phyloP scores from a whole-genome alignment of 2,329 filamentous ascomycete species.

The Nemania sp. region DNA sequence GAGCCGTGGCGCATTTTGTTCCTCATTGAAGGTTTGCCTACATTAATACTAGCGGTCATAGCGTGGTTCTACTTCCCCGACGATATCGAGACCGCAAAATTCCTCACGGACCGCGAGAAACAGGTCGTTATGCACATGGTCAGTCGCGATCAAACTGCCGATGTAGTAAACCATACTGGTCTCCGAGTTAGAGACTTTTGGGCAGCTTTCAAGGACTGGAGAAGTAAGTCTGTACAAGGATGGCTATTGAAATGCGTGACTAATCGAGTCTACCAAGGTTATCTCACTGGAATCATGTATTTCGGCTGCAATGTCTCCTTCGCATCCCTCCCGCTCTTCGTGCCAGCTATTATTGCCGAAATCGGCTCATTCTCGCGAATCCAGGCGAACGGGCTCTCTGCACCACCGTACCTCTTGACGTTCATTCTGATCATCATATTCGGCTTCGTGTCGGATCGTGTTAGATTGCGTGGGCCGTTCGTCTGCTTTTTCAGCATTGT shows the following conservation, averaged over 20 bases:
- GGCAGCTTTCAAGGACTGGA: slow-evolving; percentile 42
- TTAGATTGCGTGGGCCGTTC: slow-evolving; percentile 55
- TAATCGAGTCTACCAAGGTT: slow-evolving; percentile 26
- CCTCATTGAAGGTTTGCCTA: slow-evolving; percentile 58
- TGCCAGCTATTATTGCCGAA: slow-evolving; percentile 52
- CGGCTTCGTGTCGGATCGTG: slow-evolving; percentile 53
- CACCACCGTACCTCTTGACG: slow-evolving; percentile 56
- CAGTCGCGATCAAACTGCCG: slow-evolving; percentile 40
- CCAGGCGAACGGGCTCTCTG: slow-evolving; percentile 54
- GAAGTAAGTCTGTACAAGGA: slow-evolving; percentile 29
- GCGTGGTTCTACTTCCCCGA: slow-evolving; percentile 59
- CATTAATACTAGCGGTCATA: slow-evolving; percentile 55
- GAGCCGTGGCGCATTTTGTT: slow-evolving; percentile 60
- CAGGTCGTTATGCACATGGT: slow-evolving; percentile 39
- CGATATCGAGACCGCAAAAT: slow-evolving; percentile 41
- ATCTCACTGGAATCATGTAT: slow-evolving; percentile 54
- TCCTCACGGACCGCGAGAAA: slow-evolving; percentile 54
- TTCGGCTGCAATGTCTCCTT: slow-evolving; percentile 51
- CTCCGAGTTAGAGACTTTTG: slow-evolving; percentile 39
- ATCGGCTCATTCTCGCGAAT: slow-evolving; percentile 52
- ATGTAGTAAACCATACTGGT: slow-evolving; percentile 39
- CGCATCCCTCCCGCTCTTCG: slow-evolving; percentile 50
- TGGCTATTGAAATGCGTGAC: not conserved
- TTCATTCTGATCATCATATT: slow-evolving; percentile 55
- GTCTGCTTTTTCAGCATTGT: slow-evolving; percentile 52